Base-by-base conservation (phyloP, 2,329 filamentous ascomycete genomes). In the Aureobasidium sp. region DNA sequence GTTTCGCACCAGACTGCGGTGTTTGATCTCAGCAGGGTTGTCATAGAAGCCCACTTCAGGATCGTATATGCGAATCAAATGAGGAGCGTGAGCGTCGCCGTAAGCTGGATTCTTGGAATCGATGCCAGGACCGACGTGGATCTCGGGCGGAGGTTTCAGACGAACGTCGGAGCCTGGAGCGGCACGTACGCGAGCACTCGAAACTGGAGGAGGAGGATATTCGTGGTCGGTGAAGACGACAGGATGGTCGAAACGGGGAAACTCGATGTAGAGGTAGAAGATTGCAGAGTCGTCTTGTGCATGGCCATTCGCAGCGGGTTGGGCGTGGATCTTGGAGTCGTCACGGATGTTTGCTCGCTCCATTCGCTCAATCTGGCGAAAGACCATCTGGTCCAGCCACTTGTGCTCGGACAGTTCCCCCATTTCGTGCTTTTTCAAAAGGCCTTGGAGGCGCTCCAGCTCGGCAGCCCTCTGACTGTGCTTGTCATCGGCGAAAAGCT, bases 371-470 rank as follows among this genome's bases (percentile, higher is more conserved):
- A 96, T 87, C 57, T 88, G 88, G 44, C 93, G 87, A 72, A 96
- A 99, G 2, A 97, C 92, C 68, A 97, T 82, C 70, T 94, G 90
- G 73, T 99, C 94, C 47, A 99, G 83, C 95, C 94, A 99, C 69
- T 95, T 90, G 52, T 96, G 89, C 17, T 91, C 85, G 0, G 90
- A 87, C 29, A 99, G 93, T 72, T 99, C 94, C 20, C 91, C 92
- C 88, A 97, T 95, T 72, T 99, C 95, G 71, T 97, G 94, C 75
- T 96, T 96, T 76, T 99, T 99, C 72, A 99, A 89, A 25, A 97
- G 75, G 60, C 86, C 87, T 71, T 97, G 92, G 67, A 99, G 83
- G 20, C 94, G 83, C 69, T 97, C 91, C 65, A 97, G 82, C 74
- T 99, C 94, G 59, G 90, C 86, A 53, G 72, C 72, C 39, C 71